Conservation (phyloP, 2,329 filamentous ascomycete species). For the Ophiocordyceps unilateralis region DNA sequence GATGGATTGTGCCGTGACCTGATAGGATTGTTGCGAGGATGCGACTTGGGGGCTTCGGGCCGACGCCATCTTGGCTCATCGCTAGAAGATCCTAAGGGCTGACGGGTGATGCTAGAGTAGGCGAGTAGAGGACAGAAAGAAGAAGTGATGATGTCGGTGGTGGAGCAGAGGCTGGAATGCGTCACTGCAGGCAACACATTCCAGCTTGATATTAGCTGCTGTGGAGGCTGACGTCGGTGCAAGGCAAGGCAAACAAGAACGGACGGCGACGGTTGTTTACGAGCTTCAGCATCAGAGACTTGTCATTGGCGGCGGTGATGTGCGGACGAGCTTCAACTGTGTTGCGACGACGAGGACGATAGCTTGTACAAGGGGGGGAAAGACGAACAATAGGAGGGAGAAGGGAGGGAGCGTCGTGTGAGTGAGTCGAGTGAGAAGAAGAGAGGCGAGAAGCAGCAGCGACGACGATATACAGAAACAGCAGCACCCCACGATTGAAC, state of each 20-base stretch:
- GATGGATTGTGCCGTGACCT: no score
- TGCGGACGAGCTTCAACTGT: no score
- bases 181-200: constrained; percentile 21
- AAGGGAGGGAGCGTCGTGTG: no score
- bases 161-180: constrained; percentile 16
- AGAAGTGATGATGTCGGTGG: constrained; percentile 1
- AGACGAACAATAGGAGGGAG: background rate
- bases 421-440: background rate
- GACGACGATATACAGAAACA: background rate
- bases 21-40: background rate
- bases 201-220: constrained; percentile 11
- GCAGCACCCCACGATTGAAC: background rate
- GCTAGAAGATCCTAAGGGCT: no score
- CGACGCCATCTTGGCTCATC: no score
- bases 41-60: no score
- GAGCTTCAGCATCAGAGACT: background rate
- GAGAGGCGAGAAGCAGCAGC: background rate
- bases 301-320: background rate
- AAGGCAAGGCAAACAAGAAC: no score
- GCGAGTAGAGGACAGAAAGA: no score
- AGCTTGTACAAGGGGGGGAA: no score
- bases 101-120: no score
- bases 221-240: background rate
- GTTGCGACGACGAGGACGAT: no score
- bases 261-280: background rate